These are phyloP conservation scores for Fusarium setosum DNA, from an alignment of 2,329 filamentous ascomycete species.

Conservation along the genomic window DNA sequence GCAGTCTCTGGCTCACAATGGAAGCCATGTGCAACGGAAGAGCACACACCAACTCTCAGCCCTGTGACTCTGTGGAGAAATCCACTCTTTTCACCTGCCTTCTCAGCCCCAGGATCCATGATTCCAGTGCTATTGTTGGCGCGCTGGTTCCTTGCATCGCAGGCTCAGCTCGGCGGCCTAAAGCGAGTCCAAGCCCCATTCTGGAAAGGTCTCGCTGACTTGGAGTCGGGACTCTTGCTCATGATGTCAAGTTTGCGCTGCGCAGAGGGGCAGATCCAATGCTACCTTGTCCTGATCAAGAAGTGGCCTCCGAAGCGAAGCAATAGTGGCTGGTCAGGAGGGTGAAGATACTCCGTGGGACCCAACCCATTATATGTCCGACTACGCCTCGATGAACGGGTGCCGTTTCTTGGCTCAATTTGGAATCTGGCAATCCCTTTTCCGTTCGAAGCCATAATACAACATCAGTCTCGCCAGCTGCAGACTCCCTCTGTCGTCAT, in stretches of 20 bases:
- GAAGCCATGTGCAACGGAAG: no score
- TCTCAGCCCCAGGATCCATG: not conserved
- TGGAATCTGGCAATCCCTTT: not conserved
- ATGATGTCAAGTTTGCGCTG: not conserved
- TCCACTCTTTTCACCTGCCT: no score
- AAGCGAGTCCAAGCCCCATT: not conserved
- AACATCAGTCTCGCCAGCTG: not conserved
- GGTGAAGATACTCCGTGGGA: no score
- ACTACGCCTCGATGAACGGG: not conserved
- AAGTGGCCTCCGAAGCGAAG: not conserved
- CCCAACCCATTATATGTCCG: not conserved
- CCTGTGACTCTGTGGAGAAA: no score
- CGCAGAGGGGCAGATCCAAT: not conserved
- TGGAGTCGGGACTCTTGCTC: not conserved
- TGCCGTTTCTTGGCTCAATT: no score
- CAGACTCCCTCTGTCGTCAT: not conserved
- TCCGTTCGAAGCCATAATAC: not conserved
- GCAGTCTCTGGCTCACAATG: no score
- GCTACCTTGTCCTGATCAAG: constrained; percentile 1
- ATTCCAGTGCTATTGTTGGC: not conserved
- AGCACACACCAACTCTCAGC: no score
- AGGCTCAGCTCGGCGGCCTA: constrained; percentile 5
- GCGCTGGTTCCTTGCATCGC: constrained; percentile 4
- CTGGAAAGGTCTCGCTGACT: not conserved
- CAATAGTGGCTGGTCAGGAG: not conserved